Evolutionary conservation across 2,329 filamentous ascomycete species (phyloP), one percentile per base, ranked within the genome.

Genomic region (Aspergillus caelatus): DNA sequence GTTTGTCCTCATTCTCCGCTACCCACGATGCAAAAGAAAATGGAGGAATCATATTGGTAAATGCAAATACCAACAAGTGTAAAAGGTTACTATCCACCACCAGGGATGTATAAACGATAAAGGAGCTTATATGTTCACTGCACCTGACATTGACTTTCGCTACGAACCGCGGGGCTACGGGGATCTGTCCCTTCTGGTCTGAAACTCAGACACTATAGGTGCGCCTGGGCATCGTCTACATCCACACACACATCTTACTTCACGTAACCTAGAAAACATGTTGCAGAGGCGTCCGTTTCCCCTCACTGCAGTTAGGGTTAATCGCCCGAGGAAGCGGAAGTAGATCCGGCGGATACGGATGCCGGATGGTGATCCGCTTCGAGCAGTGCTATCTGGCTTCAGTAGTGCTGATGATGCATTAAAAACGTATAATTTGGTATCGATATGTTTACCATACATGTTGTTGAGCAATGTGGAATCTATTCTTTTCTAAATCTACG

Each of bases 21-120:
- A 69, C 30, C 67, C 67, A 69, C 10, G 60, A 28, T 46, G 21
- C 57, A 16, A 43, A 69, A n/a, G 21, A 54, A n/a, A 62, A 65
- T 30, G 59, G 65, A 48, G 54, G 55, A 8, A 62, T 30, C 58
- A 61, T 61, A 16, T 21, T 60, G 21, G 19, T 8, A 11, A 28
- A 14, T 16, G 6, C n/a, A 23, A 23, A 9, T 28, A 48, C 8
- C 6, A 26, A 16, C 6, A 41, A 6, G 16, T 8, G 19, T 3
- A 2, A 41, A n/a, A 19, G 3, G 16, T 41, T 41, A n/a, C 7
- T 8, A 9, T 41, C 14, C 7, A 41, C 39, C 16, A 4, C 19
- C 19, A n/a, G 19, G 16, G 9, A 41, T 3, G 9, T n/a, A 36
- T 41, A 19, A 6, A 19, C 4, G 36, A 19, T 19, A 41, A 9